Evolutionary conservation across 2,329 filamentous ascomycete genomes (phyloP).

Genomic region (Emmonsiellopsis sp.): DNA sequence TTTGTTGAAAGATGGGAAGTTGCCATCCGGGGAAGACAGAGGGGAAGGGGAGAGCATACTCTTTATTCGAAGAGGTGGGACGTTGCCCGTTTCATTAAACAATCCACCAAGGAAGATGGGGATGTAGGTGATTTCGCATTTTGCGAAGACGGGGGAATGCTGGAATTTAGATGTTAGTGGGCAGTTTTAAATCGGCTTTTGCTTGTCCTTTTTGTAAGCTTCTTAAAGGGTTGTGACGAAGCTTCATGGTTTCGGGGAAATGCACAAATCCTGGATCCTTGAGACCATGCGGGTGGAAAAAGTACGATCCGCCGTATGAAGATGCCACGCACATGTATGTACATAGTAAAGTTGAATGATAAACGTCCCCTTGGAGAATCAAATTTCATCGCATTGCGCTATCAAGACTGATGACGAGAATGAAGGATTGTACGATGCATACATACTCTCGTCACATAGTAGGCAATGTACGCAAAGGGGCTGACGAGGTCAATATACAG

Average conservation of each 20-base stretch:
- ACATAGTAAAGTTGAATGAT: background rate
- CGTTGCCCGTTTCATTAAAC: conserved; percentile 49
- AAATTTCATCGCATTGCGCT: background rate
- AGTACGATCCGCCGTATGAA: background rate
- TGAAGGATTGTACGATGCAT: background rate
- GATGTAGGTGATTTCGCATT: conserved; percentile 47
- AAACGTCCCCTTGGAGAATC: background rate
- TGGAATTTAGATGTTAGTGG: conserved; percentile 17
- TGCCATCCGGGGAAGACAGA: background rate
- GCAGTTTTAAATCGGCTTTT: background rate
- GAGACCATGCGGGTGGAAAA: too few relatives aligned
- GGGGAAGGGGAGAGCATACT: conserved; percentile 30
- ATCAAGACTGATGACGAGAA: too few relatives aligned
- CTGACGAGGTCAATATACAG: conserved; percentile 52
- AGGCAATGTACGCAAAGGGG: conserved; percentile 54
- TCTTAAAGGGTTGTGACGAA: background rate
- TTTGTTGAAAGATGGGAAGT: background rate
- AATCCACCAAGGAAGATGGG: conserved; percentile 53
- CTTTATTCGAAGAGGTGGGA: conserved; percentile 46
- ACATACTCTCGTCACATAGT: conserved; percentile 46
- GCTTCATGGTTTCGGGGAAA: too few relatives aligned
- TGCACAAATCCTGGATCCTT: too few relatives aligned
- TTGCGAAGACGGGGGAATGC: conserved; percentile 48
- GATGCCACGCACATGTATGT: background rate
- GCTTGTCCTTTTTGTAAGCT: background rate